Evolutionary conservation across 1,139 yeast species (phyloP).

Genomic region (Kodamaea anthophila): DNA sequence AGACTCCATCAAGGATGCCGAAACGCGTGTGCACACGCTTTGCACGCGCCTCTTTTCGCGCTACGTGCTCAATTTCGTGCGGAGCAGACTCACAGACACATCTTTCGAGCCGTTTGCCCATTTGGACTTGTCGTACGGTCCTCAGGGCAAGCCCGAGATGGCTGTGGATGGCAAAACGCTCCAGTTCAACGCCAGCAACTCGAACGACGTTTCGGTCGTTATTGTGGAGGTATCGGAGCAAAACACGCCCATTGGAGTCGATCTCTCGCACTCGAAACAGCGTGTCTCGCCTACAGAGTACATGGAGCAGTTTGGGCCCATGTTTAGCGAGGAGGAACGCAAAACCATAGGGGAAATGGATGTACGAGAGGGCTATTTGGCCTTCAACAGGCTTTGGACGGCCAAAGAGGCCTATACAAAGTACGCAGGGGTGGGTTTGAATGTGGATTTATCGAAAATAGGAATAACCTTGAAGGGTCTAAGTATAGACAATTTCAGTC

Average conservation of each 20-base stretch:
- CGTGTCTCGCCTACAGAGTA: constrained; percentile 24
- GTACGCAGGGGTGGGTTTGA: constrained; percentile 55
- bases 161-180: constrained; percentile 10
- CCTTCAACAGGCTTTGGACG: constrained; percentile 61
- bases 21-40: constrained; percentile 16
- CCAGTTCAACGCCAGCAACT: constrained; percentile 50
- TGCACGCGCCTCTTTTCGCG: constrained; percentile 20
- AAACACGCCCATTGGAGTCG: constrained; percentile 46
- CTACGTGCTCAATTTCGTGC: constrained; percentile 19
- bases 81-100: constrained; percentile 5
- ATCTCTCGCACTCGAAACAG: constrained; percentile 50
- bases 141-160: constrained; percentile 34
- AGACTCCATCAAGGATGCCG: constrained; percentile 20
- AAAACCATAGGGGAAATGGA: constrained; percentile 12
- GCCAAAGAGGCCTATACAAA: constrained; percentile 67
- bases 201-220: constrained; percentile 43
- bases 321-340: constrained; percentile 43
- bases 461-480: too few relatives aligned
- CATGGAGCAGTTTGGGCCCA: constrained; percentile 40
- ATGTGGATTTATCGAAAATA: constrained; percentile 37
- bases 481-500: too few relatives aligned
- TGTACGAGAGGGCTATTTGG: constrained; percentile 16
- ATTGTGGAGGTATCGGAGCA: constrained; percentile 27
- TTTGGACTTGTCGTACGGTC: constrained; percentile 19
- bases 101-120: constrained; percentile 16